phyloP scores from a whole-genome alignment of 306 rosid species.

The Medicago arabica region DNA sequence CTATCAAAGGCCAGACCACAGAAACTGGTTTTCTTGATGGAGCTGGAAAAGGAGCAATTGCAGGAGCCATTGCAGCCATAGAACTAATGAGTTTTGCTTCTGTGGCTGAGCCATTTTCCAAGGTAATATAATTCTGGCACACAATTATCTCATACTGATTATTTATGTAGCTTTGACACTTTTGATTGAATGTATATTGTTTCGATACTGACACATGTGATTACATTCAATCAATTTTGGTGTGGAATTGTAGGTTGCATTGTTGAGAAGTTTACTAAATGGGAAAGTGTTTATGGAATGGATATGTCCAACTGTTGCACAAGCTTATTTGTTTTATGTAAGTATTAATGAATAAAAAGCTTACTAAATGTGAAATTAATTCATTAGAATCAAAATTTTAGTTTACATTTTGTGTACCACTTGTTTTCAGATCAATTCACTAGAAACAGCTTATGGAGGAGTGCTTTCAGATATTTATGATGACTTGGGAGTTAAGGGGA shows the following conservation, averaged over 20 bases:
- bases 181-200: neutral
- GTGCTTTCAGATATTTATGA: conserved; percentile 46
- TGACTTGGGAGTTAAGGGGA: conserved; percentile 28
- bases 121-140: conserved; percentile 19
- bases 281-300: conserved; percentile 53
- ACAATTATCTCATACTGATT: neutral
- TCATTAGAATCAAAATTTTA: neutral
- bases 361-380: neutral
- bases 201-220: too few species aligned
- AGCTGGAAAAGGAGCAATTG: conserved; percentile 56
- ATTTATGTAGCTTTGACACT: neutral
- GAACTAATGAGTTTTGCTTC: conserved; percentile 35
- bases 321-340: conserved; percentile 50
- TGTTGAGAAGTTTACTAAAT: conserved; percentile 45
- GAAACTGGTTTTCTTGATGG: conserved; percentile 59
- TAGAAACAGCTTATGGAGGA: conserved; percentile 40
- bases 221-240: conserved; percentile 1
- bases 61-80: conserved; percentile 58
- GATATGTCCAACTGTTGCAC: conserved; percentile 47
- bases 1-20: conserved; percentile 49
- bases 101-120: conserved; percentile 32
- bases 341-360: neutral
- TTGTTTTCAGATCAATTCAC: conserved; percentile 41
- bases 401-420: conserved; percentile 12
- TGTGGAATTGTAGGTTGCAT: conserved; percentile 44